These are phyloP conservation scores for Kazachstania bromeliacearum DNA, from an alignment of 805 yeast genomes.

Conservation along the genomic window DNA sequence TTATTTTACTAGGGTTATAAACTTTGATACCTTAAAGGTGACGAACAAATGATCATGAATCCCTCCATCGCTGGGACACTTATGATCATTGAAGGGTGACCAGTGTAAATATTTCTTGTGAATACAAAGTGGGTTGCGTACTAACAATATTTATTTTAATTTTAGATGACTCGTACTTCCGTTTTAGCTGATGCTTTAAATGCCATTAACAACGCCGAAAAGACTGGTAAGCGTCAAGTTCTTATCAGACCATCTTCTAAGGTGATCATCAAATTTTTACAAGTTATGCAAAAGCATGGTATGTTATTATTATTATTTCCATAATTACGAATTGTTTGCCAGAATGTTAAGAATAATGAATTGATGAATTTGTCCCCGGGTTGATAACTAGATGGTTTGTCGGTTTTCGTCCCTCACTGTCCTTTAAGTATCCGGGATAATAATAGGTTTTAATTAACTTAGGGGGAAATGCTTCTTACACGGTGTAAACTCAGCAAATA, in stretches of 20 bases:
- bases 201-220: conserved; percentile 97
- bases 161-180: conserved; percentile 90
- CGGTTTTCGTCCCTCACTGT: conserved; percentile 82
- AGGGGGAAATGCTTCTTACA: conserved; percentile 58
- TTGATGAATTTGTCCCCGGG: conserved; percentile 43
- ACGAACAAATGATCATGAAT: too few species aligned
- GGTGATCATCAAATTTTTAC: conserved; percentile 91
- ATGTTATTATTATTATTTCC: conserved; percentile 12
- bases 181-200: conserved; percentile 97
- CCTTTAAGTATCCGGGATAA: conserved; percentile 96
- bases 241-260: conserved; percentile 96
- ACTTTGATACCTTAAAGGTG: conserved; percentile 12
- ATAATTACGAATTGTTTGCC: not conserved
- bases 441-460: conserved; percentile 25
- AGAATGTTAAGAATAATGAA: not conserved
- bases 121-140: not conserved
- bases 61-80: too few species aligned
- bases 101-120: too few species aligned
- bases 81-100: too few species aligned
- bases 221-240: conserved; percentile 98
- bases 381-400: conserved; percentile 98
- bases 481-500: conserved; percentile 32
- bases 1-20: conserved; percentile 7
- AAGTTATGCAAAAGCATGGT: conserved; percentile 97
- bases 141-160: not conserved